Evolutionary conservation across 441 rosid species (phyloP), one percentile per base, ranked within the genome.

Genomic region (Capsella rubella): DNA sequence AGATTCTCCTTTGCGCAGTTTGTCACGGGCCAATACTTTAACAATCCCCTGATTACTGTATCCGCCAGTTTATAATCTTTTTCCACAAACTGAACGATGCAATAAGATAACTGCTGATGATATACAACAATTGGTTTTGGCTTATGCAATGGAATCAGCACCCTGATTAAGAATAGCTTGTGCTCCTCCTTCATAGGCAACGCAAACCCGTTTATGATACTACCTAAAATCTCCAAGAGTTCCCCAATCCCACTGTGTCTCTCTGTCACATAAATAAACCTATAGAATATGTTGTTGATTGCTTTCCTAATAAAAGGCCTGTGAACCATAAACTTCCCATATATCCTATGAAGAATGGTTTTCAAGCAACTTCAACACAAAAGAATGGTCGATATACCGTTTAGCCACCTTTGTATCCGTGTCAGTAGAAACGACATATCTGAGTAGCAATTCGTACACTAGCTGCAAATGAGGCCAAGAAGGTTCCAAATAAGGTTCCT

Each of bases 171-270:
- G 55, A 94, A 94, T 56, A 94, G 64, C 80, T 94, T 94, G 74
- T 94, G 98, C 74, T 94, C 99, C 80, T 92, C 97, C 67, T 94
- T 94, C 97, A 94, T 92, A 6, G 99, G 99, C 83, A 94, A 73
- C 0, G 99, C 97, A 81, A 94, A 94, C 34, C 99, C 99, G 83
- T 94, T 94, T 12, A 92, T 87, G 54, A 94, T 92, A 78, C 98
- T 94, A 27, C 97, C 97, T 61, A 94, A 85, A 75, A 94, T 90
- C 87, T 94, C 97, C 86, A 94, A 79, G 50, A 94, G 86, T 80
- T 94, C 97, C 3, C 91, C 97, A 12, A 94, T 83, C 72, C 99
- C 97, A 76, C 88, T 79, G 73, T 89, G 92, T 82, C 90, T 92
- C 82, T 87, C 97, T 5, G 97, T 94, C 86, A 89, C 99, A 43